These are phyloP conservation scores for Epichloe amarillans DNA, from an alignment of 2,329 filamentous ascomycete genomes.

Conservation along the genomic window DNA sequence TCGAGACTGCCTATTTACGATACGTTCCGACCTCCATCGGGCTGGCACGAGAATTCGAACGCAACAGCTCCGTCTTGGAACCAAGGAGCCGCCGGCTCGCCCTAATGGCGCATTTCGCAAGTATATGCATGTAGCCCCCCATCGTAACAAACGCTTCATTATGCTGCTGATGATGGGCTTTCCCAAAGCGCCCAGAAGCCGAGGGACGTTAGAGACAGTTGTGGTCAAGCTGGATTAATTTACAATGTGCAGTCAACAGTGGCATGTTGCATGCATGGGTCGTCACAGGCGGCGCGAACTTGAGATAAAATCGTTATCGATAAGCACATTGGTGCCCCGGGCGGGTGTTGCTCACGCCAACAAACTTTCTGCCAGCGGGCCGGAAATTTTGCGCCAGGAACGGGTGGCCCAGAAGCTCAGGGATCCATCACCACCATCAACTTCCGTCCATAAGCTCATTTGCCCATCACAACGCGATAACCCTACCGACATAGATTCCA, in stretches of 20 bases:
- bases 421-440: not conserved
- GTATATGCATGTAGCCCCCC: conserved; percentile 7
- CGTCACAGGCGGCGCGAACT: not conserved
- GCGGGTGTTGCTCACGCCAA: not conserved
- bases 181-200: not conserved
- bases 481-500: not conserved
- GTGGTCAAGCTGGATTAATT: not conserved
- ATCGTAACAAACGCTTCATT: conserved; percentile 10
- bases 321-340: not conserved
- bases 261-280: not conserved
- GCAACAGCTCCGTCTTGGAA: not conserved
- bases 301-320: conserved; percentile 4
- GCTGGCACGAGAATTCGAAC: not conserved
- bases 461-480: not conserved
- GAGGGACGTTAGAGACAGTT: not conserved
- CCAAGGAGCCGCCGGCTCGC: not conserved
- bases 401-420: not conserved
- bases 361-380: not conserved
- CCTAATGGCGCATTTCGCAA: conserved; percentile 9
- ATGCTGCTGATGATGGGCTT: not conserved
- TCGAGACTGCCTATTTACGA: not conserved
- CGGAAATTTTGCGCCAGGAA: conserved; percentile 13
- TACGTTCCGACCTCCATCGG: not conserved
- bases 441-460: not conserved
- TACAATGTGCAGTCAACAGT: not conserved